Percentiles rank a stretch among this genome's conserved stretches.
phyloP scores from a whole-genome alignment of 257 asterid species.

The Salvia rosmarinus region DNA sequence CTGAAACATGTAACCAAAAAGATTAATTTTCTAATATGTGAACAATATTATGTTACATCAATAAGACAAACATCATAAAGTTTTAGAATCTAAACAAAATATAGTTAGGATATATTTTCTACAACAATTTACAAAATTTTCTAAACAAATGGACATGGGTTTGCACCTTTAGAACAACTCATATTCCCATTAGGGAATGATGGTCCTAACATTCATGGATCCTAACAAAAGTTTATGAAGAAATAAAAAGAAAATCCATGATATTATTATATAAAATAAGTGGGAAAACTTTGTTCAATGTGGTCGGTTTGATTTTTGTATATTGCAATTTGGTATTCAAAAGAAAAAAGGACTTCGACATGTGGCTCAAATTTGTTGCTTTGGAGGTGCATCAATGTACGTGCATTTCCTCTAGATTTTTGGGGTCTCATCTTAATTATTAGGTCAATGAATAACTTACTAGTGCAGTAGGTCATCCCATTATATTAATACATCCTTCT shows the following conservation, averaged over 20 bases:
- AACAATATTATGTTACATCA: no score
- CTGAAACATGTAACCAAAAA: no score
- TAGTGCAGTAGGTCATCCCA: background rate
- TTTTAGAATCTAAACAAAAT: no score
- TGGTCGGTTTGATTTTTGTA: conserved; percentile 33
- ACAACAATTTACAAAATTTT: no score
- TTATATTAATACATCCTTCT: background rate
- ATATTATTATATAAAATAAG: background rate
- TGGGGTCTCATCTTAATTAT: conserved; percentile 25
- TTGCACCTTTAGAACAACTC: background rate
- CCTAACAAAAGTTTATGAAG: conserved; percentile 24
- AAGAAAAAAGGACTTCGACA: background rate
- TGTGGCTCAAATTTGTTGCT: conserved; percentile 35
- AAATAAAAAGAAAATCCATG: background rate
- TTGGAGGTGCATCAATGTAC: conserved; percentile 32
- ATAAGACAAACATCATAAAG: no score
- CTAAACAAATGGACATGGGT: background rate
- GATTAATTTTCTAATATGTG: no score
- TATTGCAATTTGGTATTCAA: background rate
- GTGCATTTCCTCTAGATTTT: conserved; percentile 18
- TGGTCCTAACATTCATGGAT: conserved; percentile 12
- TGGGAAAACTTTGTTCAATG: conserved; percentile 26
- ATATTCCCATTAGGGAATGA: background rate
- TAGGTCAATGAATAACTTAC: conserved; percentile 24
- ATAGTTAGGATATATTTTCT: no score